These are phyloP conservation scores for Penicillium ucsense DNA, from an alignment of 495 filamentous ascomycete species.

Conservation along the genomic window DNA sequence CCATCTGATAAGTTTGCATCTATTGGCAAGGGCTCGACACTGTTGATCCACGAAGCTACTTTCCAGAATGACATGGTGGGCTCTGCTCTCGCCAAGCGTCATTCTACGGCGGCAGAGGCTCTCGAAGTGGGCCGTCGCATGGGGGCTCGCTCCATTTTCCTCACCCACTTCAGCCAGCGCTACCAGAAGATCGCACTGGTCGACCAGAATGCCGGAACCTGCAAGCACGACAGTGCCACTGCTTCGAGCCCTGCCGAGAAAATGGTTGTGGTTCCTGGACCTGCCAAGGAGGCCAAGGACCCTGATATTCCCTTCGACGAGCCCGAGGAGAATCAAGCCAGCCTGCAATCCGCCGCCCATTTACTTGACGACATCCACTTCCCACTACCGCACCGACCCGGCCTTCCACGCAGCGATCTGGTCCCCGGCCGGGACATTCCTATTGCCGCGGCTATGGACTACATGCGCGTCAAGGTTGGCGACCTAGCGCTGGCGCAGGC, in stretches of 20 bases:
- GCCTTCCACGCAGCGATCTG: conserved; percentile 1
- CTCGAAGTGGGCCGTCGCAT: conserved; percentile 67
- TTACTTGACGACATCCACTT: conserved; percentile 17
- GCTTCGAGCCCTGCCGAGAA: conserved; percentile 14
- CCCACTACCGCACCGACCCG: background rate
- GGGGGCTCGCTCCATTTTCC: conserved; percentile 61
- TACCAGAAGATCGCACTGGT: conserved; percentile 64
- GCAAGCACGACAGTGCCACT: conserved; percentile 5
- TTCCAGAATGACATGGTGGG: conserved; percentile 74
- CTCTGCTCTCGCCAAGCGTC: conserved; percentile 81
- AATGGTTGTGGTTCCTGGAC: background rate
- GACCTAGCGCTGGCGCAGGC: conserved; percentile 70
- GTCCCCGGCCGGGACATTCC: conserved; percentile 25
- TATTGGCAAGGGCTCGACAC: conserved; percentile 64
- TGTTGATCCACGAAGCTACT: conserved; percentile 92
- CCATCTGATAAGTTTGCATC: conserved; percentile 58
- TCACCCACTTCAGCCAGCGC: conserved; percentile 94
- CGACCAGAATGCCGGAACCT: conserved; percentile 8
- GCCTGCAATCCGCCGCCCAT: conserved; percentile 1
- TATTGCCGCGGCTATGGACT: conserved; percentile 76
- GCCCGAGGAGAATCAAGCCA: conserved; percentile 9
- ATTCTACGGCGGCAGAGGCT: conserved; percentile 78
- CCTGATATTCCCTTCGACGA: conserved; percentile 26
- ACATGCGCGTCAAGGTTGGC: conserved; percentile 72
- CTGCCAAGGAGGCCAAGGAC: conserved; percentile 4